Conservation (phyloP, 441 rosid species). For the Manihot esculenta region DNA sequence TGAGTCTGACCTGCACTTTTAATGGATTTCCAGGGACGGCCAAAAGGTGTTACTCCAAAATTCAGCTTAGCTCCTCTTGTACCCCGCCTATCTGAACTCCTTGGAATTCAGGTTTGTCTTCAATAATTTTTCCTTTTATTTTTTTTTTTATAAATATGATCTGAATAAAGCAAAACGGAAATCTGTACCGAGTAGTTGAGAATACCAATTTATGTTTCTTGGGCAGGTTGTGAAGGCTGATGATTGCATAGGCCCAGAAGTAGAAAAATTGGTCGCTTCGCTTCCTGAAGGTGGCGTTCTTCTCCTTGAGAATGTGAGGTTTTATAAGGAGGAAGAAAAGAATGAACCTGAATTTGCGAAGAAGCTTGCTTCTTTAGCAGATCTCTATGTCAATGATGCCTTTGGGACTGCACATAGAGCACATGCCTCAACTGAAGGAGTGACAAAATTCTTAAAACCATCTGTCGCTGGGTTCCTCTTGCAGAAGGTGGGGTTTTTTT, state of each 20-base stretch:
- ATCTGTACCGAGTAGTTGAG: too few species aligned
- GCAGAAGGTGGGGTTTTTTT: conserved; percentile 62
- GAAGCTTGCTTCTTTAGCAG: conserved; percentile 90
- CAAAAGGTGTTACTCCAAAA: conserved; percentile 92
- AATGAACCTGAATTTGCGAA: conserved; percentile 88
- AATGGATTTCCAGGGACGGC: conserved; percentile 72
- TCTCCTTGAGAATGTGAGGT: conserved; percentile 91
- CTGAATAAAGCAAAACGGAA: too few species aligned
- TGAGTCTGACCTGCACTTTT: conserved; percentile 8
- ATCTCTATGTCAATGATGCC: conserved; percentile 87
- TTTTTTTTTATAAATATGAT: too few species aligned
- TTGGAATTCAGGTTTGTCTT: conserved; percentile 67
- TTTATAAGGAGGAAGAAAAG: conserved; percentile 96
- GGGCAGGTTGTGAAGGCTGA: conserved; percentile 78
- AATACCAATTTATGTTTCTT: background rate
- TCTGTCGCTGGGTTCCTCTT: conserved; percentile 93
- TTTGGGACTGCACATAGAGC: conserved; percentile 96
- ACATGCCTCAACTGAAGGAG: conserved; percentile 96
- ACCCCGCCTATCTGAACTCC: conserved; percentile 86
- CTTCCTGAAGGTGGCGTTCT: conserved; percentile 86
- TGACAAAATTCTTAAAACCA: conserved; percentile 84
- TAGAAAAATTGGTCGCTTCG: conserved; percentile 71
- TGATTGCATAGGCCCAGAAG: conserved; percentile 90
- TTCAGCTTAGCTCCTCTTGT: conserved; percentile 94
- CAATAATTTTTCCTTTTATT: too few species aligned